Conservation (phyloP, 768 basidiomycete genomes). For the Russula sp. region DNA sequence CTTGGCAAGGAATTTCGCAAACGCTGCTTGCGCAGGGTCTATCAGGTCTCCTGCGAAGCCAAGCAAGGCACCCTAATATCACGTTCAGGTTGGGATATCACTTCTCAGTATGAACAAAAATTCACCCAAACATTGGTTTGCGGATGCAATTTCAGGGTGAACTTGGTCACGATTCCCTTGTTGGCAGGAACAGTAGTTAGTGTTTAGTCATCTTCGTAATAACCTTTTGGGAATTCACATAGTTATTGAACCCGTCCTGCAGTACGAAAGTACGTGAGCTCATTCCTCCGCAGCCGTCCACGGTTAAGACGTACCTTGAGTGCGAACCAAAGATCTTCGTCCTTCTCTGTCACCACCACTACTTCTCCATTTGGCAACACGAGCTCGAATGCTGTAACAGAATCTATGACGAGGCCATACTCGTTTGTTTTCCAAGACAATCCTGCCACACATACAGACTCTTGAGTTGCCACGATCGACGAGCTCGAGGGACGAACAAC, state of each 20-base stretch:
- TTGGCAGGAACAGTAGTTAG: not conserved
- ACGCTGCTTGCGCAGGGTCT: not conserved
- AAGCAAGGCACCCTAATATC: not conserved
- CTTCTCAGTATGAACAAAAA: not conserved
- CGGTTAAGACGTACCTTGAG: not conserved
- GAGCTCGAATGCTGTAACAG: slow-evolving; percentile 25
- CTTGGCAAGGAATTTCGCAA: not conserved
- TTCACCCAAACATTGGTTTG: slow-evolving; percentile 13
- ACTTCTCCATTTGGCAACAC: slow-evolving; percentile 28
- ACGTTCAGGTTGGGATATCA: not conserved
- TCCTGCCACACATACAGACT: slow-evolving; percentile 16
- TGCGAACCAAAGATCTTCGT: slow-evolving; percentile 17
- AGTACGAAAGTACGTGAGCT: not conserved
- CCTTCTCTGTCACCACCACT: not conserved
- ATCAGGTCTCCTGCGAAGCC: not conserved
- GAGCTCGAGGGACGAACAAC: not conserved
- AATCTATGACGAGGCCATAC: slow-evolving; percentile 31
- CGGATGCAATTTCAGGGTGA: slow-evolving; percentile 7
- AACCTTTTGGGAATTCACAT: not conserved
- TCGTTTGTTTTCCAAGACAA: slow-evolving; percentile 31
- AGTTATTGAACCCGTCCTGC: slow-evolving; percentile 16
- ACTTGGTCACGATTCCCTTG: slow-evolving; percentile 16
- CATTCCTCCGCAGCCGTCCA: too few relatives aligned
- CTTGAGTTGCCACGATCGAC: not conserved
- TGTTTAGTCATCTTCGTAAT: not conserved